Percentiles rank a stretch among this genome's conserved stretches.
phyloP scores from a whole-genome alignment of 2,329 filamentous ascomycete genomes.

The Penicillium sp. region DNA sequence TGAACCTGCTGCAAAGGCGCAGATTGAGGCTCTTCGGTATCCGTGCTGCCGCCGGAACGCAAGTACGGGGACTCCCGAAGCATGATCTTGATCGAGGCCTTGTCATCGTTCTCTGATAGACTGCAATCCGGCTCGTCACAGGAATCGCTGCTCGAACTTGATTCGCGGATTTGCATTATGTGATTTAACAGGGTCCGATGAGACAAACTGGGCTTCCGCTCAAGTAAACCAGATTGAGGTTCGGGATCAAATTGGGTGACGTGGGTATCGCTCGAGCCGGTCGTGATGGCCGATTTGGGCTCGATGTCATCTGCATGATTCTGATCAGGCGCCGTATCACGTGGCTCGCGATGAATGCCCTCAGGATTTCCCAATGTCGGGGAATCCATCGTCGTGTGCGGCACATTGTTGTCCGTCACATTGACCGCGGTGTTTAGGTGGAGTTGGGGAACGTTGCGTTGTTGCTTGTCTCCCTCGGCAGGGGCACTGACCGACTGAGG shows the following conservation, averaged over 20 bases:
- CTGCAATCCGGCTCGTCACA: slow-evolving; percentile 47
- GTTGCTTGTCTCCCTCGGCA: slow-evolving; percentile 23
- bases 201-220: slow-evolving; percentile 38
- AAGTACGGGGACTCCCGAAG: slow-evolving; percentile 55
- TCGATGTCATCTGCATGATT: slow-evolving; percentile 11
- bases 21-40: slow-evolving; percentile 39
- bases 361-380: slow-evolving; percentile 49
- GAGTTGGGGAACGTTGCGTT: slow-evolving; percentile 31
- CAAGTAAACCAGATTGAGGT: slow-evolving; percentile 65
- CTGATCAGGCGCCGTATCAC: neutral
- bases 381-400: slow-evolving; percentile 47
- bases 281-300: slow-evolving; percentile 58
- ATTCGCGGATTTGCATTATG: slow-evolving; percentile 57
- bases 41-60: slow-evolving; percentile 39
- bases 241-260: slow-evolving; percentile 70
- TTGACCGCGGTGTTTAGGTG: slow-evolving; percentile 36
- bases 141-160: slow-evolving; percentile 50
- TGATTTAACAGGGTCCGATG: slow-evolving; percentile 55
- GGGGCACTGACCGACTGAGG: slow-evolving; percentile 25
- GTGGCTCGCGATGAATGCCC: slow-evolving; percentile 18
- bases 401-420: slow-evolving; percentile 23
- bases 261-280: slow-evolving; percentile 67
- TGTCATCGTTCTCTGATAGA: slow-evolving; percentile 57
- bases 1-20: slow-evolving; percentile 30
- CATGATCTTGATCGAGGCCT: slow-evolving; percentile 63